Base-by-base conservation (phyloP, 495 filamentous ascomycete species). In the Daldinia vernicosa region DNA sequence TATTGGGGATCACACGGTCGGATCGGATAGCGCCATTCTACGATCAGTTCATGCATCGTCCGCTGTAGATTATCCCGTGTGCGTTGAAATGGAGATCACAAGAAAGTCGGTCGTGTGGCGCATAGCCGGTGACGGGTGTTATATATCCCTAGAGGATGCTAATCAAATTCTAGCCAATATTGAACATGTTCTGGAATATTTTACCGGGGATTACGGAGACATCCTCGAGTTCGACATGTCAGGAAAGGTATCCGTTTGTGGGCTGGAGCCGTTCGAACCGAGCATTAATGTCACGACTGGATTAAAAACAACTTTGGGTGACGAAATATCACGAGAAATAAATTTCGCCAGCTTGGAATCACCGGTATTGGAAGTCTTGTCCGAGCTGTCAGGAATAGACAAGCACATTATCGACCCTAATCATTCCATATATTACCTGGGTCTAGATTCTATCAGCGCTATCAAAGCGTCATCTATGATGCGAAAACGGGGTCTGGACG, bases 381-480 rank as follows among this genome's bases (percentile, higher is more conserved):
- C 90, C 0, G 78, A 88, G 30, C 81, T 93, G 4, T 89, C 92
- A 0, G 86, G 84, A 11, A 76, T 92, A 0, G 77, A 90, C 0
- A 79, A 83, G n/a, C 72, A 84, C 2, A 80, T 85, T 11, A 94
- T 98, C 37, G 76, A 81, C 7, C 84, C 84, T 30, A 78, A 80
- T n/a, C 83, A 89, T 40, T 92, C 86, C 24, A 91, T 97, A 24
- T 96, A 95, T 75, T 89, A 92, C 70, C 84, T 98, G 6, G 94
- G 95, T 6, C 83, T 97, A 37, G 94, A 98, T 75, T 97, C 94
- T 3, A 93, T 98, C 74, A 92, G 90, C 59, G 92, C 93, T 9
- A 94, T 97, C 77, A 89, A 90, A 53, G 84, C 90, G 15, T 86
- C 89, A 24, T 84, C 88, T 0, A 78, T 89, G n/a, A 81, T 94